Percentiles rank a stretch among this genome's conserved stretches.
These are phyloP conservation scores for Eleusine indica DNA, from an alignment of 176 grass and related monocot species.

Conservation along the genomic window DNA sequence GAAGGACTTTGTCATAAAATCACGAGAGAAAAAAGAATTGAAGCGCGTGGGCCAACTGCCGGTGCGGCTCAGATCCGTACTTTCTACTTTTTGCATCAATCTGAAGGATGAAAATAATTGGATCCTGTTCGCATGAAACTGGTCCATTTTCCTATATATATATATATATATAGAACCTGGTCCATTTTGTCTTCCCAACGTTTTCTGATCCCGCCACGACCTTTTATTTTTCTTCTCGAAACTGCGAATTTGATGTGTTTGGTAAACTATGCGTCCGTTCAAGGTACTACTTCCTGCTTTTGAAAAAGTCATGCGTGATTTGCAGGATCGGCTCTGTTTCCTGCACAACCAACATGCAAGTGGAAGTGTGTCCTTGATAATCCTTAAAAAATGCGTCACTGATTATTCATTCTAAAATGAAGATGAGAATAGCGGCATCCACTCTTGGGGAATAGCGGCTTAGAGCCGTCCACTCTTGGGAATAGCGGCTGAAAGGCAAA, in stretches of 20 bases:
- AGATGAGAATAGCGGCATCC: neutral
- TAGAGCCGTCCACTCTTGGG: conserved; percentile 4
- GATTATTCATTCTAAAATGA: too few species aligned
- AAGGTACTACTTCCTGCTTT: neutral
- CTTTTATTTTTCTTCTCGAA: too few species aligned
- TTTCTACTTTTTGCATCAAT: conserved; percentile 32
- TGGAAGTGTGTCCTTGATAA: neutral
- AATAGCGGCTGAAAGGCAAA: neutral
- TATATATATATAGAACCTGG: neutral
- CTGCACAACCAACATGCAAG: neutral
- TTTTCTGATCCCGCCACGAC: neutral
- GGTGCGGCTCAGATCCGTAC: conserved; percentile 21
- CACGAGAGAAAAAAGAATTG: neutral
- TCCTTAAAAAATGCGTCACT: too few species aligned
- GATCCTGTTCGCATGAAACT: neutral
- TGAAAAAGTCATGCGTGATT: neutral
- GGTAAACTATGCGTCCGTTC: neutral
- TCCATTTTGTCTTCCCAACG: neutral
- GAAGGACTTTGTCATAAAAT: neutral
- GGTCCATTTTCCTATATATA: neutral
- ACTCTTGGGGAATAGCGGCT: neutral
- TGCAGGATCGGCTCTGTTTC: neutral
- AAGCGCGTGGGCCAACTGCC: conserved; percentile 1
- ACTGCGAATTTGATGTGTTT: too few species aligned
- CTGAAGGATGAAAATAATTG: conserved; percentile 17